Conservation (phyloP, 1,284 basidiomycete genomes). For the Ganoderma resinaceum region DNA sequence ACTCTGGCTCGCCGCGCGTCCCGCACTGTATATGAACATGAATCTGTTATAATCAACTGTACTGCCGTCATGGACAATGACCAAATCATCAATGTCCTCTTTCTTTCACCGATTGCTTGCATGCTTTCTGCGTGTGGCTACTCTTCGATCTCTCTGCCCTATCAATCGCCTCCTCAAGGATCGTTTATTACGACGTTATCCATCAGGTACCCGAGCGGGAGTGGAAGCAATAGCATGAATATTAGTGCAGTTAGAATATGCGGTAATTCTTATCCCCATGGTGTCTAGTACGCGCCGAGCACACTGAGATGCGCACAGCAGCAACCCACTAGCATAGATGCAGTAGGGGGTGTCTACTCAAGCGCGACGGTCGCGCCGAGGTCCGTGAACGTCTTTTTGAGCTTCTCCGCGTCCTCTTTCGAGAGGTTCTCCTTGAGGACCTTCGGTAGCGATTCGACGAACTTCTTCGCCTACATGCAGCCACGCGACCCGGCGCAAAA, state of each 20-base stretch:
- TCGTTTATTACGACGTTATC: too few relatives aligned
- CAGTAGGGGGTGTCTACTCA: constrained; percentile 55
- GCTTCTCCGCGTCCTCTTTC: constrained; percentile 98
- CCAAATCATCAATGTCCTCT: neutral
- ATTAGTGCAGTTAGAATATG: constrained; percentile 30
- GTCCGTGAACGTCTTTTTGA: constrained; percentile 89
- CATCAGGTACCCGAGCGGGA: constrained; percentile 7
- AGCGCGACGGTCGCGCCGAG: constrained; percentile 90
- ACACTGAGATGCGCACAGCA: neutral
- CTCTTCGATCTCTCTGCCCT: too few relatives aligned
- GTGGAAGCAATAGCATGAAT: constrained; percentile 28
- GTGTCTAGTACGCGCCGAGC: neutral
- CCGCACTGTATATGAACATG: constrained; percentile 29
- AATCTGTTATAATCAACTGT: constrained; percentile 28
- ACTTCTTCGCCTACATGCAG: constrained; percentile 90
- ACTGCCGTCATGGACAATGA: constrained; percentile 24
- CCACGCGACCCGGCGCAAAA: constrained; percentile 11
- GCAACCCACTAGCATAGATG: neutral
- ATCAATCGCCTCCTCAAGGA: neutral
- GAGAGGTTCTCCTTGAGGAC: constrained; percentile 94
- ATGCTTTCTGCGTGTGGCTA: neutral
- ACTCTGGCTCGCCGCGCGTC: neutral
- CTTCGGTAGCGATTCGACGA: constrained; percentile 96
- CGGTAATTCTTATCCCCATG: constrained; percentile 15
- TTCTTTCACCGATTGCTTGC: neutral